These are phyloP conservation scores for Venturiaceae sp. DNA, from an alignment of 2,329 filamentous ascomycete species.

Conservation along the genomic window DNA sequence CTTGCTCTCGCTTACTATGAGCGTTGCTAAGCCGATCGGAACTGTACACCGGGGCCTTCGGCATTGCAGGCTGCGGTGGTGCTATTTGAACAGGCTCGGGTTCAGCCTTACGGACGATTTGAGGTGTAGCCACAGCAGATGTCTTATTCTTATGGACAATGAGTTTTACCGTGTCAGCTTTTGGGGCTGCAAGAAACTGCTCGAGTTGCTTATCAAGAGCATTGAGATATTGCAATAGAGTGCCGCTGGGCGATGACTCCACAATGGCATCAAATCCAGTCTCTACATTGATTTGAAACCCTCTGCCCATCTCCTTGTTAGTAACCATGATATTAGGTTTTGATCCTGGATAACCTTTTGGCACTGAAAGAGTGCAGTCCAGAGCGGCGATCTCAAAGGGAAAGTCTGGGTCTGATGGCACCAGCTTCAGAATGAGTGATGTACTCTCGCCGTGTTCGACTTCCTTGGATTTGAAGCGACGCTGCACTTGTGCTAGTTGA, in stretches of 20 bases:
- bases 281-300: slow-evolving; percentile 69
- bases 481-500: slow-evolving; percentile 62
- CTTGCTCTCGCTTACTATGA: slow-evolving; percentile 51
- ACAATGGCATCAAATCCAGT: slow-evolving; percentile 60
- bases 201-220: slow-evolving; percentile 65
- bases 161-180: slow-evolving; percentile 63
- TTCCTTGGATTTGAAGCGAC: slow-evolving; percentile 50
- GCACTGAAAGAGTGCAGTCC: slow-evolving; percentile 58
- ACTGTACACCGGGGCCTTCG: not conserved
- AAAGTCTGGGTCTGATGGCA: slow-evolving; percentile 74
- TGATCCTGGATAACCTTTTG: slow-evolving; percentile 48
- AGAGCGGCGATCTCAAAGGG: slow-evolving; percentile 65
- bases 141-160: slow-evolving; percentile 46
- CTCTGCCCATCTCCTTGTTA: slow-evolving; percentile 62
- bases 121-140: not conserved
- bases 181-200: slow-evolving; percentile 56
- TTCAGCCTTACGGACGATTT: not conserved
- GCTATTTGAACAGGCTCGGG: not conserved
- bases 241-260: slow-evolving; percentile 39
- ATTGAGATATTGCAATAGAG: slow-evolving; percentile 58
- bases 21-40: slow-evolving; percentile 30
- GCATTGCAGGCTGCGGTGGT: not conserved
- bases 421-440: slow-evolving; percentile 53
- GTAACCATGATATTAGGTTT: slow-evolving; percentile 50
- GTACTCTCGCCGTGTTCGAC: slow-evolving; percentile 38